These are phyloP conservation scores for Takashimella koratensis DNA, from an alignment of 1,284 basidiomycete species.

Conservation along the genomic window DNA sequence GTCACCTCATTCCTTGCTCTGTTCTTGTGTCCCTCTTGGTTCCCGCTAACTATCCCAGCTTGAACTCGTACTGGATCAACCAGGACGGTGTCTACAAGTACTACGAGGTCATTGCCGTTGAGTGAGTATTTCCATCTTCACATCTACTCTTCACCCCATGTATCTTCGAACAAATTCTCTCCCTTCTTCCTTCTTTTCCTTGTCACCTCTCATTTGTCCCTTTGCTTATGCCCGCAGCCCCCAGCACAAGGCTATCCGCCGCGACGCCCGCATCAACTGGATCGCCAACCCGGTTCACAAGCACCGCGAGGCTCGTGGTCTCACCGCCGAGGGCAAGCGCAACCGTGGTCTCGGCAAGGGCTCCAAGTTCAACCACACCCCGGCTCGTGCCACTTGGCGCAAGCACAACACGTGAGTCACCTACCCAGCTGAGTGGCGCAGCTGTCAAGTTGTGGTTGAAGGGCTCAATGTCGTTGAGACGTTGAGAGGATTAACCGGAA, in stretches of 20 bases:
- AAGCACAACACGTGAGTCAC: constrained; percentile 77
- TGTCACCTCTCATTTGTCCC: not conserved
- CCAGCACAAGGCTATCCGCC: constrained; percentile 65
- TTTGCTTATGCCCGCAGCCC: constrained; percentile 30
- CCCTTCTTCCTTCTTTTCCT: not conserved
- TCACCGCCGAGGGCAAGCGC: constrained; percentile 94
- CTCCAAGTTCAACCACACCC: constrained; percentile 89
- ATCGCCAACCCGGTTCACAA: constrained; percentile 98
- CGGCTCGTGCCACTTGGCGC: constrained; percentile 88
- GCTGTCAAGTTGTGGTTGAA: not conserved
- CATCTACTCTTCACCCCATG: constrained; percentile 1
- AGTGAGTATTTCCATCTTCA: constrained; percentile 59
- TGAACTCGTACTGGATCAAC: constrained; percentile 99
- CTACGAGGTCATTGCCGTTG: constrained; percentile 98
- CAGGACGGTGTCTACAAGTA: constrained; percentile 99
- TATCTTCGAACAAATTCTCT: not conserved
- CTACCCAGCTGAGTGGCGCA: not conserved
- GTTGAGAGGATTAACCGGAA: too few relatives aligned
- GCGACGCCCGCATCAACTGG: constrained; percentile 93
- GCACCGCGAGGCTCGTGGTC: constrained; percentile 94
- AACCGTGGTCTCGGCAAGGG: constrained; percentile 84
- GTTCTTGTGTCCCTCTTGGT: too few relatives aligned
- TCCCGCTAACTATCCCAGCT: too few relatives aligned
- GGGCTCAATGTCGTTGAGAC: not conserved
- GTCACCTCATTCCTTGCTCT: too few relatives aligned